A percentile compares a stretch with the other conserved stretches of the same genome.
These are phyloP conservation scores for Fraxinus excelsior DNA, from an alignment of 257 asterid genomes.

Conservation along the genomic window DNA sequence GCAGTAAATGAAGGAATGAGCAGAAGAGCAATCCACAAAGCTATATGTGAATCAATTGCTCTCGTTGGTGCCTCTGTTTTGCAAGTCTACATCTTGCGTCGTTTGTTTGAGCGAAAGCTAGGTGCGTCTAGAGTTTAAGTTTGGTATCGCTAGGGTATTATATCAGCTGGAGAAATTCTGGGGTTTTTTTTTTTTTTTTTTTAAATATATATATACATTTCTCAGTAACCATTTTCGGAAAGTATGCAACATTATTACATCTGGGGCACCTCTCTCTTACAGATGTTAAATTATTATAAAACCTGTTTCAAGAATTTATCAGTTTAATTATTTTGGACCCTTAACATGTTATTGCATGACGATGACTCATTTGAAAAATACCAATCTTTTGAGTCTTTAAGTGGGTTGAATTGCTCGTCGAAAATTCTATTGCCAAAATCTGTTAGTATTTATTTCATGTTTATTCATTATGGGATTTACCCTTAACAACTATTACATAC, in stretches of 20 bases:
- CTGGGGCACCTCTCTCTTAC: background rate
- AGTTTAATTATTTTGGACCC: no score
- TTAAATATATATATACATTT: no score
- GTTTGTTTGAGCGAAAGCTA: slow-evolving; percentile 74
- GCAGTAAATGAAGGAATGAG: slow-evolving; percentile 80
- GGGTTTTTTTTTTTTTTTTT: background rate
- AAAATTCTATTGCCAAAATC: no score
- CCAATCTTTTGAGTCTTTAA: no score
- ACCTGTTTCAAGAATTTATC: background rate
- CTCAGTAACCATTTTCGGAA: background rate
- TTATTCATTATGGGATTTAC: no score
- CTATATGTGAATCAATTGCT: slow-evolving; percentile 63
- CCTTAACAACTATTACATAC: no score
- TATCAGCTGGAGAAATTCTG: background rate
- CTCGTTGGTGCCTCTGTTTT: slow-evolving; percentile 63
- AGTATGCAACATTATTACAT: background rate
- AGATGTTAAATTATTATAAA: background rate
- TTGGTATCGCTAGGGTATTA: background rate
- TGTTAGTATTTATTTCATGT: no score
- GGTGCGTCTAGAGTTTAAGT: slow-evolving; percentile 73
- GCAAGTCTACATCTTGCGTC: slow-evolving; percentile 71
- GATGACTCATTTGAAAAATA: no score
- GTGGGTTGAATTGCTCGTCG: no score
- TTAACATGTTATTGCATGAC: no score
- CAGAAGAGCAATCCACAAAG: slow-evolving; percentile 69